phyloP scores from a whole-genome alignment of 73 alveolate species.

The Uronychia setigera region DNA sequence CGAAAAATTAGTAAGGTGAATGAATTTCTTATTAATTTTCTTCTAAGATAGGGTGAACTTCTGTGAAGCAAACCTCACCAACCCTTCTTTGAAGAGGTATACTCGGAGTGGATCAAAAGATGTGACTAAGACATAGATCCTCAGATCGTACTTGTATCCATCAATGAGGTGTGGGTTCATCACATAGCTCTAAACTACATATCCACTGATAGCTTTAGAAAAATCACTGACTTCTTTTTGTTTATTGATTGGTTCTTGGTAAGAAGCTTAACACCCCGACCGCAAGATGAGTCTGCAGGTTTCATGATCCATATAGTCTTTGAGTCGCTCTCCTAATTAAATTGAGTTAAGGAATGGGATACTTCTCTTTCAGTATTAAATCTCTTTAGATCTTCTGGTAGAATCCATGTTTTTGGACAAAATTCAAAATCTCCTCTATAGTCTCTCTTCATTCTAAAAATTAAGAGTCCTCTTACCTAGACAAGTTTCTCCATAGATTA shows the following conservation, averaged over 20 bases:
- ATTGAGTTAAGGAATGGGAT: not conserved
- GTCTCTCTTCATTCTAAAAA: slow-evolving; percentile 57
- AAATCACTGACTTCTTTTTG: slow-evolving; percentile 45
- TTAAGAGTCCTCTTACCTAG: slow-evolving; percentile 43
- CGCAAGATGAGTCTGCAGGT: slow-evolving; percentile 95
- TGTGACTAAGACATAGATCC: slow-evolving; percentile 68
- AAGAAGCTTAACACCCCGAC: slow-evolving; percentile 89
- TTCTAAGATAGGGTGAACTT: slow-evolving; percentile 74
- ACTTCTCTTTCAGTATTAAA: slow-evolving; percentile 73
- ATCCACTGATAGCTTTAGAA: slow-evolving; percentile 45
- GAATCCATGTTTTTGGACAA: slow-evolving; percentile 86
- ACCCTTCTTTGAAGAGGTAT: slow-evolving; percentile 68
- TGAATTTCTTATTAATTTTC: slow-evolving; percentile 61
- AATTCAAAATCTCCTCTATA: slow-evolving; percentile 50
- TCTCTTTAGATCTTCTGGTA: slow-evolving; percentile 87
- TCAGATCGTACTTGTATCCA: slow-evolving; percentile 72
- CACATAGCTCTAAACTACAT: slow-evolving; percentile 64
- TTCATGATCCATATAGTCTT: slow-evolving; percentile 86
- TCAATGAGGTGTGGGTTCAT: slow-evolving; percentile 73
- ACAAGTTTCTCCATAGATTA: slow-evolving; percentile 73
- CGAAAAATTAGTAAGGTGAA: slow-evolving; percentile 79
- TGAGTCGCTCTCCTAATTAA: slow-evolving; percentile 36
- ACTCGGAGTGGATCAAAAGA: slow-evolving; percentile 70
- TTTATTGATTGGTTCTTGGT: slow-evolving; percentile 68
- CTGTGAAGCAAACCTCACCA: slow-evolving; percentile 77